A percentile compares a stretch with the other conserved stretches of the same genome.
These are phyloP conservation scores for Echites panduratus DNA, from an alignment of 257 asterid species.

Conservation along the genomic window DNA sequence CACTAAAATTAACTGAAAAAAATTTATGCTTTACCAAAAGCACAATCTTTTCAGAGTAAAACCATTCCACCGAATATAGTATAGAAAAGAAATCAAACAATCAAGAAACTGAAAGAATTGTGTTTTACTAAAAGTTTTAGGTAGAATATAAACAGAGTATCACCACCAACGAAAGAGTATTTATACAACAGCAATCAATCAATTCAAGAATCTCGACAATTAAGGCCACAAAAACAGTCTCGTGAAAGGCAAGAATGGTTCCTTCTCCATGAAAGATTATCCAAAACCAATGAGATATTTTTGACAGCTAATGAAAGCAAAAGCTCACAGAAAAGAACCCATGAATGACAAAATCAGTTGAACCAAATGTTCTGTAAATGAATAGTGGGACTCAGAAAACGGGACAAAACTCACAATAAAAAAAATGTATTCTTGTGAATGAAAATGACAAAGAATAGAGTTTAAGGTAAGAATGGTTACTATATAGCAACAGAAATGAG, in stretches of 20 bases:
- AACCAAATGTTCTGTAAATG: neutral
- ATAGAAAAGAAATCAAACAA: neutral
- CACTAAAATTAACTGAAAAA: neutral
- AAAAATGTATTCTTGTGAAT: neutral
- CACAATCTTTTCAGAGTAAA: neutral
- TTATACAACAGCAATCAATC: neutral
- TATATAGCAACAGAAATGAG: neutral
- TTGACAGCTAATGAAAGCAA: conserved; percentile 6
- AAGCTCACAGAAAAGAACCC: neutral
- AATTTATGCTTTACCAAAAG: neutral
- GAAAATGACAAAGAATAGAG: neutral
- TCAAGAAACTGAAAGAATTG: neutral
- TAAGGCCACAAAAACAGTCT: neutral
- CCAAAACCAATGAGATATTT: neutral
- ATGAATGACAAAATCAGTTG: neutral
- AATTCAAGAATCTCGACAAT: conserved; percentile 5
- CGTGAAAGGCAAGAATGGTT: conserved; percentile 10
- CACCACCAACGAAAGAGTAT: neutral
- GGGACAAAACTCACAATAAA: neutral
- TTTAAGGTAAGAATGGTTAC: conserved; percentile 1
- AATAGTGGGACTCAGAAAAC: neutral
- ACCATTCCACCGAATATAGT: neutral
- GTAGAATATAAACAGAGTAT: neutral
- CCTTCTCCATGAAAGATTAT: neutral
- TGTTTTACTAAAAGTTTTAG: neutral